Evolutionary conservation across 202 grass and related monocot genomes (phyloP).

Genomic region (Setaria viridis): DNA sequence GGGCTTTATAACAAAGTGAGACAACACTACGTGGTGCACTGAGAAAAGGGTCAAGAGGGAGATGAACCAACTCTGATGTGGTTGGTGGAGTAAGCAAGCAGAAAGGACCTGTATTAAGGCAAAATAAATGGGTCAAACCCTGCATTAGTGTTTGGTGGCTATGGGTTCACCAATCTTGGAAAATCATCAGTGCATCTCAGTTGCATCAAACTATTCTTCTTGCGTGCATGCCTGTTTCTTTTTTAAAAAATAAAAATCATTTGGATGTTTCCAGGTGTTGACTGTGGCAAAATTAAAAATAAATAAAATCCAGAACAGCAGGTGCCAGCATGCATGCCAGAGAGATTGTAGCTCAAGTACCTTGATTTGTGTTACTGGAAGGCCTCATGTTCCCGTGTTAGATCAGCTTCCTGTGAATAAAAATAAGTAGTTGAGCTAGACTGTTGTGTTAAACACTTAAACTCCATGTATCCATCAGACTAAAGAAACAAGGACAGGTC

Average conservation of each 20-base stretch:
- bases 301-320: conserved; percentile 1
- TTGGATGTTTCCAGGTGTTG: conserved; percentile 25
- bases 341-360: conserved; percentile 2
- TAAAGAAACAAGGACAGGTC: conserved; percentile 31
- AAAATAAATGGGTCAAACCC: conserved; percentile 21
- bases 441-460: not conserved
- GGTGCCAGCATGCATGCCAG: not conserved
- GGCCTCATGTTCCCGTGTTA: conserved; percentile 40
- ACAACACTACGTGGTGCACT: not conserved
- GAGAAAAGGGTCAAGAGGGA: conserved; percentile 68
- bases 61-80: conserved; percentile 71
- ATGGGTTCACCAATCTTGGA: conserved; percentile 74
- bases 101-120: conserved; percentile 13
- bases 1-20: conserved; percentile 55
- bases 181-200: conserved; percentile 40
- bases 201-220: conserved; percentile 31
- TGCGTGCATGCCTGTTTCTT: not conserved
- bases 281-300: not conserved
- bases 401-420: conserved; percentile 39
- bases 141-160: conserved; percentile 64
- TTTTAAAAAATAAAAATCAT: not conserved
- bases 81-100: conserved; percentile 80
- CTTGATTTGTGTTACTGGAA: conserved; percentile 18
- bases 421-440: conserved; percentile 17
- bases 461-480: conserved; percentile 9